A percentile compares a stretch with the other conserved stretches of the same genome.
Evolutionary conservation across 148 eudicot genomes (phyloP).

Genomic region (Amaranthus cruentus): DNA sequence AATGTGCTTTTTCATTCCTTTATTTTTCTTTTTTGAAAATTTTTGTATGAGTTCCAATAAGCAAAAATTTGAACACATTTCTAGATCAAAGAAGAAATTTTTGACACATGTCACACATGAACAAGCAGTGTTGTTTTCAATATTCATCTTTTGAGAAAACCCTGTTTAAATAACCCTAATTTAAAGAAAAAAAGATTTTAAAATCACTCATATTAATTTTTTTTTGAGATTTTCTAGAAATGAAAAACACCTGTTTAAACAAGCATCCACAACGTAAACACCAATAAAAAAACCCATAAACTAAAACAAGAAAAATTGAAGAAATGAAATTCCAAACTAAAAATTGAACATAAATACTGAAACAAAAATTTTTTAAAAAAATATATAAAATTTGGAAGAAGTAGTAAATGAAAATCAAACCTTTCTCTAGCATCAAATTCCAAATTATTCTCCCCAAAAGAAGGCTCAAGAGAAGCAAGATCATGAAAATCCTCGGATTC

Average conservation of each 20-base stretch:
- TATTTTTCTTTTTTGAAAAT: not conserved
- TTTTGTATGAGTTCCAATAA: constrained; percentile 25
- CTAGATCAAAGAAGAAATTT: constrained; percentile 12
- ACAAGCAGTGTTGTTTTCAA: constrained; percentile 21
- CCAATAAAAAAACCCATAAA: not conserved
- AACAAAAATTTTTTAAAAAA: not conserved
- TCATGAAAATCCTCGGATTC: constrained; percentile 27
- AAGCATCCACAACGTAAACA: constrained; percentile 2
- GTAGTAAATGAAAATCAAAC: constrained; percentile 22
- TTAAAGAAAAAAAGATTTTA: constrained; percentile 3
- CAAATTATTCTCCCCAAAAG: constrained; percentile 68
- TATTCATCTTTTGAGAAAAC: constrained; percentile 19
- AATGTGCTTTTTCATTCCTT: not conserved
- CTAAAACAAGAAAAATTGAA: not conserved
- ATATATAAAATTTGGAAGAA: not conserved
- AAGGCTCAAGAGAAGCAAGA: constrained; percentile 33
- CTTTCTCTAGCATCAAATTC: constrained; percentile 59
- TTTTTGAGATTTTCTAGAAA: not conserved
- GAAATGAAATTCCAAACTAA: not conserved
- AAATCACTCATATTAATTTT: constrained; percentile 26
- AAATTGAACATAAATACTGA: not conserved
- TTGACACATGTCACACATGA: constrained; percentile 28
- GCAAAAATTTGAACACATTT: constrained; percentile 4
- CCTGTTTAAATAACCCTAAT: not conserved
- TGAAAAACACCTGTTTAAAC: not conserved